Evolutionary conservation across 2,329 filamentous ascomycete genomes (phyloP).

Genomic region (Elsinoe australis): DNA sequence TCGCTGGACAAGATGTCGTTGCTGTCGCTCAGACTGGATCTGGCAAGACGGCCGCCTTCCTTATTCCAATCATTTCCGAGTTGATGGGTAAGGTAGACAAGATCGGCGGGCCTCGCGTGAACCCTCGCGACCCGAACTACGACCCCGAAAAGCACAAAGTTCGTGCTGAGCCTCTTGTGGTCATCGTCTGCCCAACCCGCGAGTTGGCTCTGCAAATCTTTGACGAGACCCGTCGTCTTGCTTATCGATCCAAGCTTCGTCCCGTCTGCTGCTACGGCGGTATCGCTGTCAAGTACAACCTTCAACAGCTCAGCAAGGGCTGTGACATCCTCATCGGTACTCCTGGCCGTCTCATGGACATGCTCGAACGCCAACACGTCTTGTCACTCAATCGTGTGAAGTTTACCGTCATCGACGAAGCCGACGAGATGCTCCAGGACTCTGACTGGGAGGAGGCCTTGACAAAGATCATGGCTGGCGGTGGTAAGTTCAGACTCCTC

Average conservation of each 20-base stretch:
- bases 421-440: constrained; percentile 77
- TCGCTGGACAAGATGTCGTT: constrained; percentile 71
- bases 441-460: constrained; percentile 72
- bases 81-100: constrained; percentile 95
- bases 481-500: constrained; percentile 52
- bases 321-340: constrained; percentile 87
- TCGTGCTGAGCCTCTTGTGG: constrained; percentile 76
- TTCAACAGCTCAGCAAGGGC: constrained; percentile 66
- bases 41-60: constrained; percentile 89
- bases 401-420: constrained; percentile 79
- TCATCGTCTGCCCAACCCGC: constrained; percentile 78
- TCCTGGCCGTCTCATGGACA: constrained; percentile 76
- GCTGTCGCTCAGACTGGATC: constrained; percentile 91
- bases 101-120: constrained; percentile 69
- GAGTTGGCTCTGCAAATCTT: constrained; percentile 94
- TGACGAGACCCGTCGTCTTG: constrained; percentile 84
- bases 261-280: constrained; percentile 88
- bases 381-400: constrained; percentile 69
- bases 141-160: constrained; percentile 46
- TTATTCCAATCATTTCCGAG: constrained; percentile 81
- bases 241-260: constrained; percentile 89
- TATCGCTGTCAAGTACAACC: constrained; percentile 61
- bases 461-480: constrained; percentile 66
- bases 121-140: constrained; percentile 40
- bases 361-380: constrained; percentile 63